phyloP scores from a whole-genome alignment of 2,329 filamentous ascomycete species.

The Colletotrichum gigasporum region DNA sequence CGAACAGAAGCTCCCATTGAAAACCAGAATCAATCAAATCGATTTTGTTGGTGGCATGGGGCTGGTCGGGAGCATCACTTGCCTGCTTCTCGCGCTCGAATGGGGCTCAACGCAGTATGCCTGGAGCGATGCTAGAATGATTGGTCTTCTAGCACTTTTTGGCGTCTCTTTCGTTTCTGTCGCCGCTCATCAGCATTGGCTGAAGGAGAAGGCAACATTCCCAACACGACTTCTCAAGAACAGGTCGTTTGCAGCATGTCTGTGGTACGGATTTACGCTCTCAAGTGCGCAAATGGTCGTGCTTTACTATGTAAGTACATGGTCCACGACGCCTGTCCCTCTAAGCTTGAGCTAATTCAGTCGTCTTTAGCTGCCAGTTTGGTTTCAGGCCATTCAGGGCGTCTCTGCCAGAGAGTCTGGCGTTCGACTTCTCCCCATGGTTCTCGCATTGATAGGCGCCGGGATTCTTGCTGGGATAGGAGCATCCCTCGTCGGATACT shows the following conservation, averaged over 20 bases:
- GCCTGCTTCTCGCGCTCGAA: constrained; percentile 53
- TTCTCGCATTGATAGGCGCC: constrained; percentile 37
- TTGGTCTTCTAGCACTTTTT: not conserved
- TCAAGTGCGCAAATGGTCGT: constrained; percentile 8
- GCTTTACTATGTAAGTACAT: constrained; percentile 13
- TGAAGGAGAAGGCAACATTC: constrained; percentile 10
- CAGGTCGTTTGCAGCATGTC: constrained; percentile 1
- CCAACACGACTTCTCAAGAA: not conserved
- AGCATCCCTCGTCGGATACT: constrained; percentile 11
- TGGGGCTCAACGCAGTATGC: constrained; percentile 48
- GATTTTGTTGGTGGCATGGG: constrained; percentile 36
- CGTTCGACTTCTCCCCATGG: constrained; percentile 49
- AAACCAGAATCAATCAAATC: constrained; percentile 10
- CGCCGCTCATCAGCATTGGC: not conserved
- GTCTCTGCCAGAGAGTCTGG: constrained; percentile 49
- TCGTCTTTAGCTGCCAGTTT: constrained; percentile 51
- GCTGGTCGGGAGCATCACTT: constrained; percentile 38
- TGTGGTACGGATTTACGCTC: constrained; percentile 5
- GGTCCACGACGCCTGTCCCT: not conserved
- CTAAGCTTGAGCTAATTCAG: no score
- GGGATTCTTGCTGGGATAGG: constrained; percentile 1
- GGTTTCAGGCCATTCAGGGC: constrained; percentile 56
- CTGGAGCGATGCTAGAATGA: constrained; percentile 28
- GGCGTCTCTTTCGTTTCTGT: not conserved
- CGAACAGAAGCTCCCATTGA: not conserved